Evolutionary conservation across 2,329 filamentous ascomycete species (phyloP).

Genomic region (Stachybotrys echinatus): DNA sequence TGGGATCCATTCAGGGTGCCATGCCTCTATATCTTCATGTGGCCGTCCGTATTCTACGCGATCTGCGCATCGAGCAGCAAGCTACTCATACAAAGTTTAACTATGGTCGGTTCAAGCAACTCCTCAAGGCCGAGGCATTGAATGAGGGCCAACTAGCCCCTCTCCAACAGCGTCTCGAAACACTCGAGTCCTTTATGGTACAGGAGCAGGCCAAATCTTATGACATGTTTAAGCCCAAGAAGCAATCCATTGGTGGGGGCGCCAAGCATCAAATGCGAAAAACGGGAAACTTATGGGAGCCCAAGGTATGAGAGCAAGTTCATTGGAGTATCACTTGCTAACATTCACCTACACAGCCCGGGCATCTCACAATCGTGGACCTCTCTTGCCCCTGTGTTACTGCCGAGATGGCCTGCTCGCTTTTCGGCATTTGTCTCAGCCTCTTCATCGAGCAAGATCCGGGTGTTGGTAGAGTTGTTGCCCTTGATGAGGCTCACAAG

Average conservation of each 20-base stretch:
- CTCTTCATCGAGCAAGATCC: conserved; percentile 54
- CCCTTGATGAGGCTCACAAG: conserved; percentile 76
- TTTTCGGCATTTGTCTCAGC: conserved; percentile 68
- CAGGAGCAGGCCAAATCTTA: background rate
- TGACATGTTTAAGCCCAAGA: background rate
- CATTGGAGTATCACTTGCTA: background rate
- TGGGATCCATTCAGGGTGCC: conserved; percentile 26
- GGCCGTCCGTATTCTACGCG: conserved; percentile 48
- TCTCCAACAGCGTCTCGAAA: conserved; percentile 33
- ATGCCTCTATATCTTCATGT: conserved; percentile 56
- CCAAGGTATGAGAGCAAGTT: conserved; percentile 8
- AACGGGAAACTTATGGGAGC: conserved; percentile 7
- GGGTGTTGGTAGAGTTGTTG: conserved; percentile 53
- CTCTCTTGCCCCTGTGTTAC: conserved; percentile 69
- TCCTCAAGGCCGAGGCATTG: conserved; percentile 29
- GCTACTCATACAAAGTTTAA: conserved; percentile 30
- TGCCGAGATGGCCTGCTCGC: conserved; percentile 57
- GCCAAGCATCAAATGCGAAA: background rate
- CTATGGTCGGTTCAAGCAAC: conserved; percentile 41
- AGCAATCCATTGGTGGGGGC: background rate
- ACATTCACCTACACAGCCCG: conserved; percentile 10
- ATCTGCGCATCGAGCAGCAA: conserved; percentile 46
- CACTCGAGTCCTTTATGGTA: conserved; percentile 45
- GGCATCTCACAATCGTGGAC: conserved; percentile 50
- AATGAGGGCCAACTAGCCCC: conserved; percentile 44